Conservation (phyloP, 2,329 filamentous ascomycete genomes). For the Curvularia hawaiiensis region DNA sequence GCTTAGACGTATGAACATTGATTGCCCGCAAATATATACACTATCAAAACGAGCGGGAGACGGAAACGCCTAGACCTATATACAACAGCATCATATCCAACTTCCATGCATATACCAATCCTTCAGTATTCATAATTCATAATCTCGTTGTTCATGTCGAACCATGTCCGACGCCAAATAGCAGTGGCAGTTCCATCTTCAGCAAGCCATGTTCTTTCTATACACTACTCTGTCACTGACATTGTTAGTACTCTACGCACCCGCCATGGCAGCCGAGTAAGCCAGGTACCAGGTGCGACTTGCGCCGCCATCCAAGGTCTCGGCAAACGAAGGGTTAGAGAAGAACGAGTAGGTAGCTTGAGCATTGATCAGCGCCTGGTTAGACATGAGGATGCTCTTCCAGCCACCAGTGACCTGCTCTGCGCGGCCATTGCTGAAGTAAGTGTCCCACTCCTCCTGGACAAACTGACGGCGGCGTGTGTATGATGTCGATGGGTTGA, state of each 20-base stretch:
- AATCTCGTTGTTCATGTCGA: not conserved
- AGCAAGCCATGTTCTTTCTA: not conserved
- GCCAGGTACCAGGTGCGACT: conserved; percentile 49
- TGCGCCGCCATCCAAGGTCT: conserved; percentile 81
- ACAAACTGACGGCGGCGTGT: conserved; percentile 76
- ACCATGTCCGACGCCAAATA: not conserved
- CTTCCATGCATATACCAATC: not conserved
- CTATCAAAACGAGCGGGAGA: not conserved
- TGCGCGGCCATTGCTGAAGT: conserved; percentile 73
- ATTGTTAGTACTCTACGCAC: not conserved
- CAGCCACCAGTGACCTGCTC: conserved; percentile 75
- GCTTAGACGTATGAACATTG: not conserved
- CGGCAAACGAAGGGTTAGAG: conserved; percentile 67
- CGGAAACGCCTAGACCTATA: not conserved
- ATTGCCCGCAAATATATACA: not conserved
- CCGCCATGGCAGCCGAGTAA: conserved; percentile 40
- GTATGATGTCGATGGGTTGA: conserved; percentile 73
- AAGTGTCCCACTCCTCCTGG: conserved; percentile 68
- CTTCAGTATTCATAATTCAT: not conserved
- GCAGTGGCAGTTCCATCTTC: not conserved
- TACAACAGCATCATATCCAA: not conserved
- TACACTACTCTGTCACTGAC: not conserved
- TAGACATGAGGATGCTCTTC: conserved; percentile 84
- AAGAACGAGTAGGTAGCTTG: conserved; percentile 77
- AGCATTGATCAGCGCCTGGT: conserved; percentile 79